Percentiles rank a stretch among this genome's conserved stretches.
phyloP scores from a whole-genome alignment of 2,329 filamentous ascomycete genomes.

The Aspergillus melleus region DNA sequence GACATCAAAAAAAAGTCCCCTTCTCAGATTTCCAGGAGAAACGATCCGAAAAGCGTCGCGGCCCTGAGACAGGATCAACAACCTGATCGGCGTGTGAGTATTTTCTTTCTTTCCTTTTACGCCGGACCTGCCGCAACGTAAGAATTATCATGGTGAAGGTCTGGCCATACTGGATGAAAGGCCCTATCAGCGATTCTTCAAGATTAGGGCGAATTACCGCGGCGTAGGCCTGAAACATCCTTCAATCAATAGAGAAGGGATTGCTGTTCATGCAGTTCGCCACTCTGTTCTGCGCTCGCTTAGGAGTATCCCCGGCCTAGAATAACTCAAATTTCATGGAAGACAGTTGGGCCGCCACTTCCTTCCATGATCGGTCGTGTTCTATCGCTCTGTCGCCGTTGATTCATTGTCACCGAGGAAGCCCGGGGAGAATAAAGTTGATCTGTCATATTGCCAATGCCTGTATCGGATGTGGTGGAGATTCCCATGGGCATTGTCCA shows the following conservation, averaged over 20 bases:
- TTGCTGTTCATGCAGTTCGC: background rate
- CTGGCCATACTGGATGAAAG: background rate
- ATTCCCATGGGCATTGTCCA: background rate
- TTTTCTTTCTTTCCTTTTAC: background rate
- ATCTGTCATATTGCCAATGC: background rate
- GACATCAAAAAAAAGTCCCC: background rate
- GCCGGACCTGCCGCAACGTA: too few species aligned
- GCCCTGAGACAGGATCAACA: background rate
- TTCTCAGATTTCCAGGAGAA: background rate
- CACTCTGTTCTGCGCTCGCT: background rate
- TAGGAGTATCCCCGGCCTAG: background rate
- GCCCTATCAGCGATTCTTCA: background rate
- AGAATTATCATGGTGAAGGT: background rate
- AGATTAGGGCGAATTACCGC: background rate
- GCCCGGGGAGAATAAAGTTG: background rate
- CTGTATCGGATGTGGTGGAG: background rate
- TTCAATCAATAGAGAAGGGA: background rate
- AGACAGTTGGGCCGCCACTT: background rate
- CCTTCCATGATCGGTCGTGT: background rate
- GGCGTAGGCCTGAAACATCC: constrained; percentile 1
- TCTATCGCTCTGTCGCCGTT: background rate
- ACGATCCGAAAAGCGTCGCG: background rate
- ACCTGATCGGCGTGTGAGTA: background rate
- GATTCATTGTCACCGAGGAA: background rate
- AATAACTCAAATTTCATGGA: background rate